A percentile compares a stretch with the other conserved stretches of the same genome.
Conservation (phyloP, 805 yeast species). For the Myxozyma geophila region DNA sequence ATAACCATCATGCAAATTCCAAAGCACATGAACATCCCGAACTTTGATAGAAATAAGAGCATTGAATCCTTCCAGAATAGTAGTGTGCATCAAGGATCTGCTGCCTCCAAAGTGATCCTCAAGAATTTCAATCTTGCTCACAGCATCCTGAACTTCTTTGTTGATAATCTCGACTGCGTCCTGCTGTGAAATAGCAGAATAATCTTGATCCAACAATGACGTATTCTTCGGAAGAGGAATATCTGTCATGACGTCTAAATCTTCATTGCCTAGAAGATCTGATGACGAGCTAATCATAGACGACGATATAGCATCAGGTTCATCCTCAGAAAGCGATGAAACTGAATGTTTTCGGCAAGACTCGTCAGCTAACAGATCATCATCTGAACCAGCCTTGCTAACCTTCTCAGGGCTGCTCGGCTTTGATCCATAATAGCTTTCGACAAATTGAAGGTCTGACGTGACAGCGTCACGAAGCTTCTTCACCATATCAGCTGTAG, state of each 20-base stretch:
- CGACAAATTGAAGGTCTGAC: slow-evolving; percentile 42
- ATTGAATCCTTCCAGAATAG: slow-evolving; percentile 20
- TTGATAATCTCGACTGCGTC: slow-evolving; percentile 2
- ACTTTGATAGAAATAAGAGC: slow-evolving; percentile 24
- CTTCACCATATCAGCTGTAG: slow-evolving; percentile 7
- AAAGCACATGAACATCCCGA: slow-evolving; percentile 39
- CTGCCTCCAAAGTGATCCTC: slow-evolving; percentile 41
- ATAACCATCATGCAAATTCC: slow-evolving; percentile 79
- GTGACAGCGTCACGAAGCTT: slow-evolving; percentile 24
- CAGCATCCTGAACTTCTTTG: slow-evolving; percentile 19
- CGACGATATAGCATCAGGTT: background rate
- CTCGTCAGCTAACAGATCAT: background rate
- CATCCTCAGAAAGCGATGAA: slow-evolving; percentile 5
- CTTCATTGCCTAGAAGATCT: background rate
- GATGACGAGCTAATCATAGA: slow-evolving; percentile 3
- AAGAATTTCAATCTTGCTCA: slow-evolving; percentile 29
- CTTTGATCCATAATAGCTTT: slow-evolving; percentile 43
- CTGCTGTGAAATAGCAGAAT: background rate
- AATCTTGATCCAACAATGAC: background rate
- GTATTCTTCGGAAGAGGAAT: slow-evolving; percentile 9
- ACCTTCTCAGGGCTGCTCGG: background rate
- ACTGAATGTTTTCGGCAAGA: slow-evolving; percentile 3
- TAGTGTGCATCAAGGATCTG: slow-evolving; percentile 32
- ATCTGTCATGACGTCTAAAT: slow-evolving; percentile 8
- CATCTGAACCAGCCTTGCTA: background rate